Base-by-base conservation (phyloP, 2,329 filamentous ascomycete species). In the Xylaria sp. region DNA sequence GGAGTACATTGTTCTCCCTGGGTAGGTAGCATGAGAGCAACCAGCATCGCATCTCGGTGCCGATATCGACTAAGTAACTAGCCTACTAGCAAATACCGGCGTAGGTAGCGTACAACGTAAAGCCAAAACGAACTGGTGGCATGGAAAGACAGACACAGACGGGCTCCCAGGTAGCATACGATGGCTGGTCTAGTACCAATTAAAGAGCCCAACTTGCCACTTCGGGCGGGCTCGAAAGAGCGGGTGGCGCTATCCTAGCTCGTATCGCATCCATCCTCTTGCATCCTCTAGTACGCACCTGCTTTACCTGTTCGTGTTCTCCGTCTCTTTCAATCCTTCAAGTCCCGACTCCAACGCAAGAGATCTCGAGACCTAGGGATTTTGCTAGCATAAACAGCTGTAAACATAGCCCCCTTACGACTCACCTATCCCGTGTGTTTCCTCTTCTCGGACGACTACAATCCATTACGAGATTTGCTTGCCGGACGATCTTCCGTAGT, bases 251-350 rank as follows among this genome's bases (percentile, higher is more conserved):
- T 56, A n/a, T 56, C 54, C 50, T 58, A 24, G 53, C 54, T 63
- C 61, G 61, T 67, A 67, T 65, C 61, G 50, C 60, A 60, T 53
- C 42, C 60, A 60, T 53, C 42, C 48, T 48, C 55, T 39, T 56
- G 34, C 64, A 51, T 32, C 27, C 32, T 39, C 59, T 55, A 45
- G 39, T 17, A 12, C 14, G 39, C 14, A 45, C 39, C 12, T 45
- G 39, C 39, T 45, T 17, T 19, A 17, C 21, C 30, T 42, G 32
- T 63, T 67, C 65, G 59, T 67, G 60, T 67, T 54, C 36, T 30
- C 19, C 21, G n/a, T 24, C 14, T 9, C 24, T 19, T 47, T 34
- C 36, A 42, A 64, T 45, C 34, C 45, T 53, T 24, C 11, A 5
- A 64, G 42, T 42, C 21, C 24, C 48, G 19, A 51, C 4, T 48